Evolutionary conservation across 2,329 filamentous ascomycete species (phyloP).

Genomic region (Trichophyton verrucosum): DNA sequence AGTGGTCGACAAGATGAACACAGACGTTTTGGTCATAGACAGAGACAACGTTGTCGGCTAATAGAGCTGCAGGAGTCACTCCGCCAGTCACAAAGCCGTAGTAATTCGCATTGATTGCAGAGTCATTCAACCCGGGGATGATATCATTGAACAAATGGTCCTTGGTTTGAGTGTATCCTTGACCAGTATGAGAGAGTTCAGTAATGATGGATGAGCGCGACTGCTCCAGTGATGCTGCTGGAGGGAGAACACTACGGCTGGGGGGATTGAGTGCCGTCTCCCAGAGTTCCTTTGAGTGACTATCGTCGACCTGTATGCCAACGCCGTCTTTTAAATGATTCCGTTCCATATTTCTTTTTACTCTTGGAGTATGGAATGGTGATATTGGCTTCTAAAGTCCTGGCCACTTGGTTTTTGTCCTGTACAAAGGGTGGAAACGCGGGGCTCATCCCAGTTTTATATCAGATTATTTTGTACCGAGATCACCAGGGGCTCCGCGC

Average conservation of each 20-base stretch:
- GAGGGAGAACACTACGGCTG: conserved; percentile 23
- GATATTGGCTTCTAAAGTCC: background rate
- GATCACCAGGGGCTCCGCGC: background rate
- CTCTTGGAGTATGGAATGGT: background rate
- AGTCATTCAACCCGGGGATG: conserved; percentile 49
- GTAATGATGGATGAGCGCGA: conserved; percentile 25
- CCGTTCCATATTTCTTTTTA: background rate
- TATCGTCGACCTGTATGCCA: background rate
- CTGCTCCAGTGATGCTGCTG: conserved; percentile 18
- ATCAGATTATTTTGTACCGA: too few species aligned
- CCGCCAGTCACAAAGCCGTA: conserved; percentile 86
- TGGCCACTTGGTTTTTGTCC: background rate
- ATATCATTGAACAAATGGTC: conserved; percentile 32
- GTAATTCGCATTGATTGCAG: conserved; percentile 55
- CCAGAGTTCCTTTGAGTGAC: background rate
- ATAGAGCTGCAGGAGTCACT: conserved; percentile 61
- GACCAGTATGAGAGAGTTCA: conserved; percentile 20
- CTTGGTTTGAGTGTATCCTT: conserved; percentile 22
- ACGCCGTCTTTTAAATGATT: background rate
- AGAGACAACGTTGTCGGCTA: conserved; percentile 75
- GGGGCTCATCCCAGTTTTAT: background rate
- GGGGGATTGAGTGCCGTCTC: background rate
- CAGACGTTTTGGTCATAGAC: conserved; percentile 71
- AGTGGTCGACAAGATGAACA: conserved; percentile 67
- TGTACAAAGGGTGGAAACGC: background rate